phyloP scores from a whole-genome alignment of 75 land plant genomes.

The Picea sitchensis region DNA sequence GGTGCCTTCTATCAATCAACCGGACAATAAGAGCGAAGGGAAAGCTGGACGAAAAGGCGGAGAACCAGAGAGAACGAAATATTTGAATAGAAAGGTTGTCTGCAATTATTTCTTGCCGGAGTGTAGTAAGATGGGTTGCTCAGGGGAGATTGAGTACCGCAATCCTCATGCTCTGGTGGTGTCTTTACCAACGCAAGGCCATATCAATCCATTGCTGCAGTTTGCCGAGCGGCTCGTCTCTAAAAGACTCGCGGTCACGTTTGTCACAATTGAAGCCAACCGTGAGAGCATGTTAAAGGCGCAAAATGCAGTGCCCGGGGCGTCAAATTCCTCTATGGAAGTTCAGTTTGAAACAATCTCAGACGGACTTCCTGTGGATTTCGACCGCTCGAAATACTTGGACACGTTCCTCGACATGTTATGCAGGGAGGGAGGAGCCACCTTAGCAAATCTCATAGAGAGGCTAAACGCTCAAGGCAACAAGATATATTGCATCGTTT shows the following conservation, averaged over 20 bases:
- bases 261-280: slow-evolving; percentile 5
- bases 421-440: background rate
- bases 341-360: background rate
- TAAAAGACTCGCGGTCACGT: slow-evolving; percentile 6
- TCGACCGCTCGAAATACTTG: background rate
- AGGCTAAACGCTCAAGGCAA: slow-evolving; percentile 12
- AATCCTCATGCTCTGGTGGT: slow-evolving; percentile 15
- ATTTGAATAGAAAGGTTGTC: too few relatives aligned
- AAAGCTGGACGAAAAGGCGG: too few relatives aligned
- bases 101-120: too few relatives aligned
- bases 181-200: slow-evolving; percentile 14
- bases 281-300: background rate
- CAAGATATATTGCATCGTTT: slow-evolving; percentile 41
- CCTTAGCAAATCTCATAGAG: slow-evolving; percentile 24
- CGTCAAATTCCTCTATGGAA: background rate
- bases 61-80: too few relatives aligned
- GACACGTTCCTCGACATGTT: background rate
- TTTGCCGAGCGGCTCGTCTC: background rate
- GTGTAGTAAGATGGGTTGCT: too few relatives aligned
- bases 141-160: too few relatives aligned
- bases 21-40: too few relatives aligned
- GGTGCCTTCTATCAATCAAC: too few relatives aligned
- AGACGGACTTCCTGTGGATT: slow-evolving; percentile 3
- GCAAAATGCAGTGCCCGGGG: too few relatives aligned
- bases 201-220: slow-evolving; percentile 10